These are phyloP conservation scores for Mycena latifolia DNA, from an alignment of 768 basidiomycete genomes.

Conservation along the genomic window DNA sequence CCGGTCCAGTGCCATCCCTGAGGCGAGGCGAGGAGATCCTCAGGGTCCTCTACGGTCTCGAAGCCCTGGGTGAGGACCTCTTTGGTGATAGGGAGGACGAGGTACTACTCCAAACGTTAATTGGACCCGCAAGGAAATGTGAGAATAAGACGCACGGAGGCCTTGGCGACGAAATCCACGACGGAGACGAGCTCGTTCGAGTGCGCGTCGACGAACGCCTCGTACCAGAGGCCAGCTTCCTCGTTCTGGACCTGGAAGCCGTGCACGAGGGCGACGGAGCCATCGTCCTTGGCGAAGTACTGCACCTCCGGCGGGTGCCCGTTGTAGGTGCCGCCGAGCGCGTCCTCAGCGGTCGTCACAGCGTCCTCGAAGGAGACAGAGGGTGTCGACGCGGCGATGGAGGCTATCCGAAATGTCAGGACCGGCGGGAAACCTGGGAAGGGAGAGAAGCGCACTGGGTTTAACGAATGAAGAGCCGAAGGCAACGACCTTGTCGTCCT, in stretches of 20 bases:
- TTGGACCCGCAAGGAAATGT: constrained; percentile 57
- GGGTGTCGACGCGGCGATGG: constrained; percentile 54
- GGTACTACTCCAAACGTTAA: constrained; percentile 51
- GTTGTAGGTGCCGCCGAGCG: constrained; percentile 57
- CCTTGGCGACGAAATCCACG: constrained; percentile 58
- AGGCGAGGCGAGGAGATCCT: background rate
- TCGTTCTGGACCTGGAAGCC: background rate
- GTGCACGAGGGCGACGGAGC: background rate
- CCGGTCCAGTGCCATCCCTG: constrained; percentile 10
- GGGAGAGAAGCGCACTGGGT: background rate
- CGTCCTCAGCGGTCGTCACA: constrained; percentile 51
- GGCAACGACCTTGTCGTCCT: constrained; percentile 36
- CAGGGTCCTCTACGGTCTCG: constrained; percentile 4
- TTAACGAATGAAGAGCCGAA: constrained; percentile 35
- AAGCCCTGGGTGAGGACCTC: constrained; percentile 12
- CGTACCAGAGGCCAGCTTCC: constrained; percentile 58
- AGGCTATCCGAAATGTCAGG: too few relatives aligned
- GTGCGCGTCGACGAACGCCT: constrained; percentile 70
- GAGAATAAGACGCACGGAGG: constrained; percentile 48
- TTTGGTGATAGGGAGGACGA: constrained; percentile 13
- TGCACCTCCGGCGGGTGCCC: constrained; percentile 24
- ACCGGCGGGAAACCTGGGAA: too few relatives aligned
- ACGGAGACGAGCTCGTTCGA: constrained; percentile 54
- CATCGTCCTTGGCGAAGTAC: constrained; percentile 45
- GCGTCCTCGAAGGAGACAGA: constrained; percentile 49